Base-by-base conservation (phyloP, 306 rosid genomes). In the Cucurbita maxima region DNA sequence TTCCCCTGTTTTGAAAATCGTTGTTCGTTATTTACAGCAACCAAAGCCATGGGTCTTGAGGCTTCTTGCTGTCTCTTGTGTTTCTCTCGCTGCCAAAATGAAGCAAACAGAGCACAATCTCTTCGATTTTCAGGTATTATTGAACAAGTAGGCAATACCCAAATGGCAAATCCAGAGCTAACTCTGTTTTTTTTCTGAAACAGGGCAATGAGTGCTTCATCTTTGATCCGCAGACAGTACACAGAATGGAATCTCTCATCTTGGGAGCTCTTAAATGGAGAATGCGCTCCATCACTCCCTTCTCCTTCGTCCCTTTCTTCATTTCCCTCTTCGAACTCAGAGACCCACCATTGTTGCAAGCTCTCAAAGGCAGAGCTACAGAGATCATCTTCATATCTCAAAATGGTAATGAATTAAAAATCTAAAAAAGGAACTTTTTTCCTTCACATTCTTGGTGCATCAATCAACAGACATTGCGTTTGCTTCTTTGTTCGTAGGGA, bases 241-340 rank as follows among this genome's bases (percentile, higher is more conserved):
- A 88, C 72, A 82, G 96, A 84, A 94, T 90, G 98, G 98, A 94
- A 55, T 76, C 76, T 8, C 73, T 94, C 51, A 81, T 94, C 5
- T 81, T 94, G 80, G 97, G 97, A 53, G 86, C 88, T 64, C 83
- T 94, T 3, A 80, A 94, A 8, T 94, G 98, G 98, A 48, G 97
- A 78, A 90, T 90, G 97, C 97, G 98, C 43, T 94, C 98, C 3
- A 87, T 90, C 70, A 94, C 98, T 5, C 96, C 98, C 34, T 90
- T 94, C 82, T 90, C 97, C 68, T 94, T 94, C 79, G 34, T 90
- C 25, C 80, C 88, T 3, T 89, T 82, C 75, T 89, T 94, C 85
- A 69, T 73, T 14, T 80, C 86, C 71, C 59, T 87, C 60, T 84
- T 87, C 77, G 69, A 75, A 30, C 87, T 85, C 64, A 72, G 80